Base-by-base conservation (phyloP, 2,329 filamentous ascomycete genomes). In the Penicillium sp. region DNA sequence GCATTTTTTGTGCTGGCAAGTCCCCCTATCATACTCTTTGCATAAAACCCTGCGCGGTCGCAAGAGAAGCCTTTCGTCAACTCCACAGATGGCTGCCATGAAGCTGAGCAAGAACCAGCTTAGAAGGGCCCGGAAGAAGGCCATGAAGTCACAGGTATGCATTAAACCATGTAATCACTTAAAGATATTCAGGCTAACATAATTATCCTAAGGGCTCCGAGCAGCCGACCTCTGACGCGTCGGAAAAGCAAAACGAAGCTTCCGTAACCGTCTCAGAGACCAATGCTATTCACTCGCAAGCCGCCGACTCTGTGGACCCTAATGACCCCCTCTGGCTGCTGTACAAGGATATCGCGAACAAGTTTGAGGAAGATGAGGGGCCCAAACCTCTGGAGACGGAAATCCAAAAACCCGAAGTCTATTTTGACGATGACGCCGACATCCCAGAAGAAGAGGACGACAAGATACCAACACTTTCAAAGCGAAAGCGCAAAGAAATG, bases 21-120 rank as follows among this genome's bases (percentile, higher is more conserved):
- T 46, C 46, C 46, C 46, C 46, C 26, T 46, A 45, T 31, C 13
- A 52, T 21, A 52, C 9, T 45, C 29, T 29, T 23, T 8, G 15
- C 23, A 26, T 7, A 2, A 23, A 23, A 17, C 9, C 17, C 7
- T 26, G 13, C 17, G 19, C 17, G 35, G 35, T 41, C 35, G 35
- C 35, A 41, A 41, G 11, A 11, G 11, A 41, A 8, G 35, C 35
- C 35, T 15, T 49, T 49, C 51, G 44, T 48, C 19, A 38, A 26
- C 31, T 45, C 17, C 9, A n/a, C 15, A 51, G 47, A 47, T 41
- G 38, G 38, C 51, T 26, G 71, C 67, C 51, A 75, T 75, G 75
- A 96, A 94, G 82, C 88, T 90, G 83, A 93, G 90, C 76, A 98
- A 97, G 84, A 97, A 97, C 80, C 92, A 96, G 80, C 90, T 93